Evolutionary conservation across 2,329 filamentous ascomycete genomes (phyloP).

Genomic region (Albifimbria verrucaria): DNA sequence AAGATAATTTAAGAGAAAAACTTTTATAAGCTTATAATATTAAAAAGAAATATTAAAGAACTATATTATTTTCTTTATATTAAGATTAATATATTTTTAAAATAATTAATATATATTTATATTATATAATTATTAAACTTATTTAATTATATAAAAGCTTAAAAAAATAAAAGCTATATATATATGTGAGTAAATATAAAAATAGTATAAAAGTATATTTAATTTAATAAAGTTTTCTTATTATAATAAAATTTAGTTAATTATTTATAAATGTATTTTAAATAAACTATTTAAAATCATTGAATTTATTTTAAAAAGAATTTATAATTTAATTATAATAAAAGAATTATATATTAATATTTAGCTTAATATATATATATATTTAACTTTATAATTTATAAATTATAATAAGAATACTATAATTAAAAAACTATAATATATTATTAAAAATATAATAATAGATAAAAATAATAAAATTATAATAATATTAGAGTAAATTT

Average conservation of each 20-base stretch:
- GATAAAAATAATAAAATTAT: not conserved
- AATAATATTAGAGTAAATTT: not conserved
- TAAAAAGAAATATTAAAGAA: not conserved
- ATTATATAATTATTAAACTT: not conserved
- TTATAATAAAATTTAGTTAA: not conserved
- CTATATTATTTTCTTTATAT: constrained; percentile 1
- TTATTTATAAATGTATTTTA: not conserved
- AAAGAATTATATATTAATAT: constrained; percentile 1
- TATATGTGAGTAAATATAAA: not conserved
- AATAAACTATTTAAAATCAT: constrained; percentile 1
- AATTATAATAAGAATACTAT: not conserved
- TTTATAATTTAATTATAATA: too few species aligned
- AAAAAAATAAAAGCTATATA: not conserved
- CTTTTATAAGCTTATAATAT: not conserved
- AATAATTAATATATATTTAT: not conserved
- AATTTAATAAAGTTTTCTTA: constrained; percentile 3
- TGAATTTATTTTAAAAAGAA: not conserved
- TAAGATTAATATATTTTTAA: not conserved
- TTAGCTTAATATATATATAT: not conserved
- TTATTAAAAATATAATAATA: not conserved
- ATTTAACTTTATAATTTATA: not conserved
- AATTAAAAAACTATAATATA: not conserved
- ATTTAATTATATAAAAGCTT: not conserved
- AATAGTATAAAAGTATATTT: constrained; percentile 1
- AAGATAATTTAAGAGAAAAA: not conserved